phyloP scores from a whole-genome alignment of 176 grass and related monocot genomes.

The Bromus sterilis region DNA sequence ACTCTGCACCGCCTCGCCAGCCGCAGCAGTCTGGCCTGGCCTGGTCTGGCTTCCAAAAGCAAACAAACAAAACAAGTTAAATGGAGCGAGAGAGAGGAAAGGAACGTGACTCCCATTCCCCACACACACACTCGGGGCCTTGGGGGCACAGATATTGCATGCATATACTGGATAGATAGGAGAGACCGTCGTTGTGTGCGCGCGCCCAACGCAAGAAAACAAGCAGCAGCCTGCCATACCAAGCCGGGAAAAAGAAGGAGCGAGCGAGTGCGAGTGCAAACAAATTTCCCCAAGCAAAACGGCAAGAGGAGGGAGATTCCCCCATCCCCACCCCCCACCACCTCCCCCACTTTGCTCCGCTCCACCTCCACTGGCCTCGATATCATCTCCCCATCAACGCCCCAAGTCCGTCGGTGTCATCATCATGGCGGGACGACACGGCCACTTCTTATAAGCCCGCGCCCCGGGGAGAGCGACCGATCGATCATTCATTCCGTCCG shows the following conservation, averaged over 20 bases:
- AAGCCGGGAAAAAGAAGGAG: constrained; percentile 18
- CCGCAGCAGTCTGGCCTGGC: not conserved
- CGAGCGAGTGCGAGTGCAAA: constrained; percentile 18
- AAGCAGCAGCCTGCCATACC: not conserved
- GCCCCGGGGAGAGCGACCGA: no score
- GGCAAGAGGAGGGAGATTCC: constrained; percentile 45
- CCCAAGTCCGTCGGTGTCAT: not conserved
- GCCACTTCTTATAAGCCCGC: not conserved
- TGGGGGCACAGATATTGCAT: not conserved
- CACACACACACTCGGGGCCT: not conserved
- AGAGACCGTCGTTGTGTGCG: not conserved
- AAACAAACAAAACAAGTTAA: constrained; percentile 1
- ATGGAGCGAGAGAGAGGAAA: not conserved
- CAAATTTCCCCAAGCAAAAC: constrained; percentile 17
- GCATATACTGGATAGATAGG: no score
- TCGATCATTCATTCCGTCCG: not conserved
- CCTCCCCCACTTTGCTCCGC: not conserved
- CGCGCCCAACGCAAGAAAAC: not conserved
- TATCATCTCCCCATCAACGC: not conserved
- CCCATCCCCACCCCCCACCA: not conserved
- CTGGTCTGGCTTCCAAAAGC: not conserved
- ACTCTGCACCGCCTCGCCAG: not conserved
- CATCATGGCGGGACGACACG: not conserved
- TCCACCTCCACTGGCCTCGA: not conserved
- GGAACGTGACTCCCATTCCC: constrained; percentile 2